Evolutionary conservation across 306 rosid genomes (phyloP).

Genomic region (Canavalia ensiformis): DNA sequence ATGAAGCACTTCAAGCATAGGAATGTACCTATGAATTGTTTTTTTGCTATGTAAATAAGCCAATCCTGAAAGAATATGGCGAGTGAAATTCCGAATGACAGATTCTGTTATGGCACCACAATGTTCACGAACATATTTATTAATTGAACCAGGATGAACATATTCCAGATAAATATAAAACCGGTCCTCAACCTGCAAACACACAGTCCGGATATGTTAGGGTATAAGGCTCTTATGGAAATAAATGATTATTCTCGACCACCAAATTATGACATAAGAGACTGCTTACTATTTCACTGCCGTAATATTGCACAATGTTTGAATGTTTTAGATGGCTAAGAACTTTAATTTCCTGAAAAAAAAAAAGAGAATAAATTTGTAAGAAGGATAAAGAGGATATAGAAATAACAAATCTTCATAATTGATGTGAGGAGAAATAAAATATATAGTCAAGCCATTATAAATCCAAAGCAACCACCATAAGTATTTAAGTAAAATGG

Average conservation of each 20-base stretch:
- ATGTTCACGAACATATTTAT: conserved; percentile 86
- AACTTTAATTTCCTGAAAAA: conserved; percentile 81
- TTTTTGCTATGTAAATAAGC: conserved; percentile 90
- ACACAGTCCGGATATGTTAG: conserved; percentile 32
- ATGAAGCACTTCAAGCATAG: conserved; percentile 26
- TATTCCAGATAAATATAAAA: conserved; percentile 88
- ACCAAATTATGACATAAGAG: conserved; percentile 32
- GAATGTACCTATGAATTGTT: conserved; percentile 81
- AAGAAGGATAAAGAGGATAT: conserved; percentile 39
- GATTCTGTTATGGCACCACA: conserved; percentile 92
- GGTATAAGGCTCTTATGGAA: conserved; percentile 17
- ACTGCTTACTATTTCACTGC: conserved; percentile 84
- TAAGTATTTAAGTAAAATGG: background rate
- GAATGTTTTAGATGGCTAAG: conserved; percentile 85
- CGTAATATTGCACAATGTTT: conserved; percentile 91
- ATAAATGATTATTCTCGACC: conserved; percentile 32
- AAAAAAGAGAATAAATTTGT: conserved; percentile 3
- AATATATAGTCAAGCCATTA: conserved; percentile 11
- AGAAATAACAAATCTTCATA: background rate
- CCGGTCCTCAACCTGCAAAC: conserved; percentile 70
- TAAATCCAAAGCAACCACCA: too few relatives aligned
- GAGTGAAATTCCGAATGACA: conserved; percentile 85
- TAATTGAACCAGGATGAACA: conserved; percentile 91
- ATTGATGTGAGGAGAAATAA: background rate
- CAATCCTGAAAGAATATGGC: conserved; percentile 88